Conservation (phyloP, 768 basidiomycete species). For the Phallus indusiatus region DNA sequence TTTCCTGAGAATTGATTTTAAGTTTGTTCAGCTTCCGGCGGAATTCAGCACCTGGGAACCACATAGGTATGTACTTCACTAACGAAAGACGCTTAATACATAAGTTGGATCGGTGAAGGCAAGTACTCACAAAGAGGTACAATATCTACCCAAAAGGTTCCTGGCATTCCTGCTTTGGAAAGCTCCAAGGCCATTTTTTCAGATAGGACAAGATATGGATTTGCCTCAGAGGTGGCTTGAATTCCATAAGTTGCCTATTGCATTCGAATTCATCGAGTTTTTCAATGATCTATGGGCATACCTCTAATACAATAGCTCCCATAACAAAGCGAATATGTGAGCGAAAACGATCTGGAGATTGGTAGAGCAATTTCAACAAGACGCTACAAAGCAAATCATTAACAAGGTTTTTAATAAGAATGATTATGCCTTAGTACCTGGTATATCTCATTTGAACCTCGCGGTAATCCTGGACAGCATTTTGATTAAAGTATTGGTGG, state of each 20-base stretch:
- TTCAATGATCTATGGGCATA: background rate
- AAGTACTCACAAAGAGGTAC: constrained; percentile 7
- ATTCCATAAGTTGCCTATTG: constrained; percentile 13
- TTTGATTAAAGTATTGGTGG: constrained; percentile 40
- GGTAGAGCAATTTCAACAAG: background rate
- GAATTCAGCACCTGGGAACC: constrained; percentile 14
- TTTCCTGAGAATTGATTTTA: background rate
- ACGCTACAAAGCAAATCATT: too few relatives aligned
- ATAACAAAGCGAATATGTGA: background rate
- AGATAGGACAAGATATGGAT: constrained; percentile 11
- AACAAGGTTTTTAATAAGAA: too few relatives aligned
- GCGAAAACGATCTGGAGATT: constrained; percentile 2
- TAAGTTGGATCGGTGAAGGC: background rate
- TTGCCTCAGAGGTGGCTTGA: constrained; percentile 5
- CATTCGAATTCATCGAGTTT: constrained; percentile 7
- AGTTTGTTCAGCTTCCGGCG: background rate
- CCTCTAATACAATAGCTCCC: background rate
- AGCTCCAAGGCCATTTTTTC: constrained; percentile 5
- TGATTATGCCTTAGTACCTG: too few relatives aligned
- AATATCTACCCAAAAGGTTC: constrained; percentile 10
- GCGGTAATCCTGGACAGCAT: constrained; percentile 31
- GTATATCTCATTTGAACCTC: constrained; percentile 37
- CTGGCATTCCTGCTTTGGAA: constrained; percentile 1
- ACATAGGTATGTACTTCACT: constrained; percentile 14
- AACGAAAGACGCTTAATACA: background rate